Percentiles rank a stretch among this genome's conserved stretches.
Conservation (phyloP, 192 early-diverging fungal species). For the Allomyces macrogynus region DNA sequence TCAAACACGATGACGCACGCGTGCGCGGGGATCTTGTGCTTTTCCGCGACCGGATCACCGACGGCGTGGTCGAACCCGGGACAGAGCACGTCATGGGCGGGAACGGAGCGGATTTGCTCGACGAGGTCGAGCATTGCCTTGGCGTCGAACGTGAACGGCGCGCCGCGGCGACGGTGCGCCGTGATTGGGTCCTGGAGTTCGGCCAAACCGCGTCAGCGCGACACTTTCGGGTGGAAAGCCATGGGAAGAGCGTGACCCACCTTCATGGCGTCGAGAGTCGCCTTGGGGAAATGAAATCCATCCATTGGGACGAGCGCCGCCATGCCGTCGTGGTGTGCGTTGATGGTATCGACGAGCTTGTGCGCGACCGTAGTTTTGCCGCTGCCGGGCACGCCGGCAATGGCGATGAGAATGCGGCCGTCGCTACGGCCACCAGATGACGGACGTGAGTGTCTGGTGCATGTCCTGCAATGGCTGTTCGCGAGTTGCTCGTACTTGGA, state of each 20-base stretch:
- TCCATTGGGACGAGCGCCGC: constrained; percentile 27
- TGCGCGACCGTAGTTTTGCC: constrained; percentile 16
- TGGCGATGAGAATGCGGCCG: not conserved
- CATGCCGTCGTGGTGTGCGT: constrained; percentile 3
- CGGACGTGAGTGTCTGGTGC: too few relatives aligned
- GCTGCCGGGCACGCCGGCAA: constrained; percentile 16
- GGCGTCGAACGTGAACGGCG: constrained; percentile 31
- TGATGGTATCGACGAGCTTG: constrained; percentile 6
- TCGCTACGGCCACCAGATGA: too few relatives aligned
- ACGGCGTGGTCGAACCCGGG: constrained; percentile 28
- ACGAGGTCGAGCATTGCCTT: constrained; percentile 4
- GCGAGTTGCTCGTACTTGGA: too few relatives aligned
- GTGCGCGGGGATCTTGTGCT: constrained; percentile 13
- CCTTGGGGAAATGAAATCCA: constrained; percentile 26
- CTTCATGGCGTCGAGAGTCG: constrained; percentile 9
- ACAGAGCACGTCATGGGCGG: constrained; percentile 6
- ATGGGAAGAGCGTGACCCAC: constrained; percentile 1
- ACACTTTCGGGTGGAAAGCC: too few relatives aligned
- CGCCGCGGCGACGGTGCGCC: constrained; percentile 23
- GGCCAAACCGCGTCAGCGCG: too few relatives aligned
- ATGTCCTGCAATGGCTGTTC: too few relatives aligned
- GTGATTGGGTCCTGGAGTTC: constrained; percentile 13
- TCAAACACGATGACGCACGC: constrained; percentile 26
- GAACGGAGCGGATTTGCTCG: not conserved
- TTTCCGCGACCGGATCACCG: constrained; percentile 22